Percentiles rank a stretch among this genome's conserved stretches.
These are phyloP conservation scores for Thinopyrum elongatum DNA, from an alignment of 176 grass and related monocot genomes.

Conservation along the genomic window DNA sequence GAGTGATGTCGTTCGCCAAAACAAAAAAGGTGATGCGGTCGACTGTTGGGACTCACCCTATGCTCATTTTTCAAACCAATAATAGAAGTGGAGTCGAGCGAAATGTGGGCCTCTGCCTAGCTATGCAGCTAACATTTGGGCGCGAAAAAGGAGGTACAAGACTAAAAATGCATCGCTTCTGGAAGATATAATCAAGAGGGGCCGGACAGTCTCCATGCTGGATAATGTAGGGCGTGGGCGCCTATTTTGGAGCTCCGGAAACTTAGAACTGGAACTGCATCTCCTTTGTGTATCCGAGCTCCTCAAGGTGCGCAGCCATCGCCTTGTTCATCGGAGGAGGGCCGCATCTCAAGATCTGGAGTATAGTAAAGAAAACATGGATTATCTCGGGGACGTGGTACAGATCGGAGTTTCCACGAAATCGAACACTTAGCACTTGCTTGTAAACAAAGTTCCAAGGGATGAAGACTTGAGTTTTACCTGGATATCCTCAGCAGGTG, in stretches of 20 bases:
- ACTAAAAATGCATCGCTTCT: not conserved
- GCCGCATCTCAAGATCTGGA: constrained; percentile 89
- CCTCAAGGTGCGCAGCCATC: constrained; percentile 80
- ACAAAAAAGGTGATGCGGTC: too few relatives aligned
- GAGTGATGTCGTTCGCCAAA: too few relatives aligned
- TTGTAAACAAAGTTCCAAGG: not conserved
- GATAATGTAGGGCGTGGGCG: not conserved
- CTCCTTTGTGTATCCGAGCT: constrained; percentile 80
- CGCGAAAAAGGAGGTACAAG: constrained; percentile 1
- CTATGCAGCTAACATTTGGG: not conserved
- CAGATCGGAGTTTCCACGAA: not conserved
- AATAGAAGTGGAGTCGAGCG: not conserved
- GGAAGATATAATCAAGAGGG: constrained; percentile 14
- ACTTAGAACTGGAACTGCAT: constrained; percentile 96
- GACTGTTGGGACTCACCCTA: not conserved
- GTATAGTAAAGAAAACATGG: not conserved
- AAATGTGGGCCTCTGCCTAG: not conserved
- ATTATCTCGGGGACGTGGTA: not conserved
- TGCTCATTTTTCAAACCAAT: constrained; percentile 17
- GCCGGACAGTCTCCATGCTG: not conserved
- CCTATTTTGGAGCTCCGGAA: constrained; percentile 11
- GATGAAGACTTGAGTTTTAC: constrained; percentile 35
- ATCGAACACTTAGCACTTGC: not conserved
- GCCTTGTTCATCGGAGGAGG: constrained; percentile 99
- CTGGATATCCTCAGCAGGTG: constrained; percentile 74